Conservation (phyloP, 2,329 filamentous ascomycete genomes). For the Eutypella sp. region DNA sequence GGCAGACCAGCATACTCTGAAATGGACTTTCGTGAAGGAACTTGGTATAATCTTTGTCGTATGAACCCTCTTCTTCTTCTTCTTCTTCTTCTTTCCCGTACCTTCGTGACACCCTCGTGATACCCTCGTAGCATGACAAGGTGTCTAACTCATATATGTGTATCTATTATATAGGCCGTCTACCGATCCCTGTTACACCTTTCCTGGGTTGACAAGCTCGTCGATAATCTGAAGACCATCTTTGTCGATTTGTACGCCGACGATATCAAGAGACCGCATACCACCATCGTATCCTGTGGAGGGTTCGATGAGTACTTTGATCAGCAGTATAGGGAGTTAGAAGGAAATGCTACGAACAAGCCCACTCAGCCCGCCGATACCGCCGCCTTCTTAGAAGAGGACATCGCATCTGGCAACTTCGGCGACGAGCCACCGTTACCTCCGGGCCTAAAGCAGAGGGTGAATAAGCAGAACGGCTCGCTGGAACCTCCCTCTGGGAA, state of each 20-base stretch:
- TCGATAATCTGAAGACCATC: constrained; percentile 90
- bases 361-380: constrained; percentile 19
- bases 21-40: constrained; percentile 91
- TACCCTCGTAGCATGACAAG: no score
- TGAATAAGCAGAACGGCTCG: constrained; percentile 29
- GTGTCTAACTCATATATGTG: no score
- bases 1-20: constrained; percentile 89
- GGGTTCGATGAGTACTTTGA: constrained; percentile 92
- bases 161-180: constrained; percentile 78
- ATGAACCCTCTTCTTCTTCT: no score
- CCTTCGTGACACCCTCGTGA: no score
- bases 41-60: constrained; percentile 94
- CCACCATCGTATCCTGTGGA: constrained; percentile 70
- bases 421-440: constrained; percentile 35
- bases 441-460: constrained; percentile 37
- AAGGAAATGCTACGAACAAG: constrained; percentile 41
- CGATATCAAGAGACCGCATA: constrained; percentile 76
- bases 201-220: constrained; percentile 93
- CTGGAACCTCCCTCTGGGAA: constrained; percentile 44
- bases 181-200: constrained; percentile 94
- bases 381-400: constrained; percentile 27
- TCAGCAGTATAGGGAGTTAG: constrained; percentile 81
- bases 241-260: constrained; percentile 89
- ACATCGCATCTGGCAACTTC: constrained; percentile 29
- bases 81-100: no score